Conservation (phyloP, 257 asterid species). For the Plantago elongata region DNA sequence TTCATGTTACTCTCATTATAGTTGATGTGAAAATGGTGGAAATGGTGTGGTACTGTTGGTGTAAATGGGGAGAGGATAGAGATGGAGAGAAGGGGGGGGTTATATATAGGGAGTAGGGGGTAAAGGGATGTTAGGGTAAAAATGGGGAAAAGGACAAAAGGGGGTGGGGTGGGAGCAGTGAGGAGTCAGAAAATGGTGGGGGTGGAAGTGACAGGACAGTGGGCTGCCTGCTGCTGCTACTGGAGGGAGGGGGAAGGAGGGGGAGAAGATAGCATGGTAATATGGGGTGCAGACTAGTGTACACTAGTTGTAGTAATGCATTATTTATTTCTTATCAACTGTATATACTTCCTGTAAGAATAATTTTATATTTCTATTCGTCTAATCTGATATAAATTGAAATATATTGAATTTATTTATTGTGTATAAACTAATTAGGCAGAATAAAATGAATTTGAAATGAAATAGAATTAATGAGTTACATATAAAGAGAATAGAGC, state of each 20-base stretch:
- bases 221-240: background rate
- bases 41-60: background rate
- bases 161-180: conserved; percentile 21
- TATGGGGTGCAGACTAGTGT: background rate
- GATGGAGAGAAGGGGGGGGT: conserved; percentile 6
- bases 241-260: no score
- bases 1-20: conserved; percentile 36
- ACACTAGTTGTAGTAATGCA: background rate
- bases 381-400: no score
- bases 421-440: no score
- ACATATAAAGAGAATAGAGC: no score
- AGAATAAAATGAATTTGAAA: no score
- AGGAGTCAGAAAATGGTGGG: conserved; percentile 38
- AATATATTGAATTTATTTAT: no score
- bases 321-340: no score
- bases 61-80: background rate
- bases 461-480: no score
- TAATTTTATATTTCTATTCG: no score
- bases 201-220: conserved; percentile 63
- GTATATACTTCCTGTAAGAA: no score
- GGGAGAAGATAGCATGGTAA: background rate
- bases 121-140: background rate
- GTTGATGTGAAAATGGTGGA: background rate
- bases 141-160: background rate
- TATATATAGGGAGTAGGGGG: background rate